These are phyloP conservation scores for Stachybotrys elegans DNA, from an alignment of 2,329 filamentous ascomycete species.

Conservation along the genomic window DNA sequence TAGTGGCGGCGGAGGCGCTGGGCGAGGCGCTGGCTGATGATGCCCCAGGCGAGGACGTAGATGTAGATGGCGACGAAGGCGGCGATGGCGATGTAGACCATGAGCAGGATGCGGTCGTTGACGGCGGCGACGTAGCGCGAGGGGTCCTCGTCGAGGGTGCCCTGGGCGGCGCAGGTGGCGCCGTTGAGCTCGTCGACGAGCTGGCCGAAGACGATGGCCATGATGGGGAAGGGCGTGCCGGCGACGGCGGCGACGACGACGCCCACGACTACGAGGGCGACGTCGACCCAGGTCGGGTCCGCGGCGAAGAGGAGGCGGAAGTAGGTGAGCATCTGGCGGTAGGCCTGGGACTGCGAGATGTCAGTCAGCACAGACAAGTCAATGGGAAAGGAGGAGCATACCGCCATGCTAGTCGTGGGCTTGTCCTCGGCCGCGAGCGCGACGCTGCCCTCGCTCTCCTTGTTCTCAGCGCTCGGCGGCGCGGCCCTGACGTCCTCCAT, in stretches of 20 bases:
- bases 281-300: conserved; percentile 37
- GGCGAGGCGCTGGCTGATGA: conserved; percentile 59
- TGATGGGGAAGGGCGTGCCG: conserved; percentile 59
- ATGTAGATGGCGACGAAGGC: conserved; percentile 60
- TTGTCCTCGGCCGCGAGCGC: no score
- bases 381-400: no score
- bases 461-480: no score
- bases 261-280: conserved; percentile 35
- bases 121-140: conserved; percentile 35
- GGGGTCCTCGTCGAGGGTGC: conserved; percentile 15
- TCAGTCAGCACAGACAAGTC: no score
- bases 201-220: conserved; percentile 60
- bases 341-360: no score
- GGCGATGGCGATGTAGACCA: conserved; percentile 60
- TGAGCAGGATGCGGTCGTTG: conserved; percentile 52
- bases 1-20: conserved; percentile 59
- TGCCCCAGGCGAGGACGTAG: conserved; percentile 59
- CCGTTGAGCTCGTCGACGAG: conserved; percentile 57
- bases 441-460: no score
- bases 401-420: no score
- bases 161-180: conserved; percentile 42
- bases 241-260: conserved; percentile 45
- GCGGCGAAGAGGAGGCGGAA: conserved; percentile 41
- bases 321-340: conserved; percentile 28
- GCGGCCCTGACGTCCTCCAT: no score